Conservation (phyloP, 495 filamentous ascomycete species). For the Talaromyces thailandensis region DNA sequence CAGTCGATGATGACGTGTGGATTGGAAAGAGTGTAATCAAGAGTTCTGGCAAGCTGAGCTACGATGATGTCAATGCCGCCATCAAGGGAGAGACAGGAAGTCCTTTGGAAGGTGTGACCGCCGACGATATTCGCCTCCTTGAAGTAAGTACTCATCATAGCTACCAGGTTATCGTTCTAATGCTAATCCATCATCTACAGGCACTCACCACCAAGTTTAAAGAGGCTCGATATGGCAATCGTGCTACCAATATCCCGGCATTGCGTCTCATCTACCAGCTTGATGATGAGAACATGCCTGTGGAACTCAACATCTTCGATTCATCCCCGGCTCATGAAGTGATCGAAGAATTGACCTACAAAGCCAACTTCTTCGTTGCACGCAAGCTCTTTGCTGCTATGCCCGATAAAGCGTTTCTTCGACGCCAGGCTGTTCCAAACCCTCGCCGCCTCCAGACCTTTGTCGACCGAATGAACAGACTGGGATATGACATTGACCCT, state of each 20-base stretch:
- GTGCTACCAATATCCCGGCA: slow-evolving; percentile 66
- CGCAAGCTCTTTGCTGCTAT: slow-evolving; percentile 70
- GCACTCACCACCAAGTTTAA: slow-evolving; percentile 79
- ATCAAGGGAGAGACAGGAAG: slow-evolving; percentile 52
- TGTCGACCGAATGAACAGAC: slow-evolving; percentile 82
- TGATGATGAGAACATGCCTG: slow-evolving; percentile 97
- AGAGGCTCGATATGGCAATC: slow-evolving; percentile 72
- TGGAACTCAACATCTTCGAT: slow-evolving; percentile 93
- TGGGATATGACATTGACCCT: slow-evolving; percentile 82
- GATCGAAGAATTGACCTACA: slow-evolving; percentile 88
- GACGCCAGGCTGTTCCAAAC: slow-evolving; percentile 78
- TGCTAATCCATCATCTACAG: slow-evolving; percentile 31
- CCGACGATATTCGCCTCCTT: slow-evolving; percentile 66
- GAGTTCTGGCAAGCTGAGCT: slow-evolving; percentile 75
- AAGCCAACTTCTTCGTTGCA: slow-evolving; percentile 81
- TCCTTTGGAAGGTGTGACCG: slow-evolving; percentile 47
- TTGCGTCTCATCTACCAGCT: slow-evolving; percentile 84
- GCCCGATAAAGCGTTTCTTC: slow-evolving; percentile 87
- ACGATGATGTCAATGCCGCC: slow-evolving; percentile 75
- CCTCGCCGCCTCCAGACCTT: slow-evolving; percentile 81
- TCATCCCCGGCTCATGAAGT: slow-evolving; percentile 83
- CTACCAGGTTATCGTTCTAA: slow-evolving; percentile 6
- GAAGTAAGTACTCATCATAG: slow-evolving; percentile 43
- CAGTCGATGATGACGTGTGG: slow-evolving; percentile 76
- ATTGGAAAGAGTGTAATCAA: slow-evolving; percentile 90